Base-by-base conservation (phyloP, 2,329 filamentous ascomycete genomes). In the Didymella keratinophila region DNA sequence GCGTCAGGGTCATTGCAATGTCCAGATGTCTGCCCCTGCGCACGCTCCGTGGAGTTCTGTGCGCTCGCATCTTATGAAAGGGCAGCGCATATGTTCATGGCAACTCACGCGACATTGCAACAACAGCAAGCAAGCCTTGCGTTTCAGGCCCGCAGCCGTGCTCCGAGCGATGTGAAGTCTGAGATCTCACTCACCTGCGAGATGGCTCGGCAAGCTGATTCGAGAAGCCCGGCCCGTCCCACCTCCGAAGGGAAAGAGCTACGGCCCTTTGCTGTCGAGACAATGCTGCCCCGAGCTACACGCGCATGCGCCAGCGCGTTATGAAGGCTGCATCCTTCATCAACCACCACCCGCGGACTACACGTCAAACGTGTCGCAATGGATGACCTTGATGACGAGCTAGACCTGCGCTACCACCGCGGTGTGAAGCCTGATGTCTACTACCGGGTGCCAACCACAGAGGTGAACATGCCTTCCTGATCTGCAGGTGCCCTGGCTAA, bases 321-420 rank as follows among this genome's bases (percentile, higher is more conserved):
- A 52, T 50, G 48, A 44, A 45, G 39, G 47, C 39, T 50, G 50
- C 51, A 52, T 52, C 43, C 45, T 61, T 37, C 41, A 50, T 52
- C 45, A 52, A 32, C 32, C 36, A 41, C 12, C 49, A 50, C 37
- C 42, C 28, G 39, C 47, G 44, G 39, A 23, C 37, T 47, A 45
- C 43, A 42, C 34, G 56, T 28, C 46, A 21, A 28, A 30, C 25
- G 53, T 43, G 41, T 39, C 45, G 46, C 48, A 41, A 75, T 75
- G 71, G 65, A 73, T 23, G 62, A 69, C 23, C 67, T 74, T 36
- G 70, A 74, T 32, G 71, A 74, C 48, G 68, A 75, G 28, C 58
- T 74, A 28, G 71, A 72, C 64, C 64, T 76, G 41, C 68, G 68
- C 23, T 69, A 65, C 48, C 71, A 74, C 57, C 68, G 64, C 11